Percentiles rank a stretch among this genome's conserved stretches.
Evolutionary conservation across 2,329 filamentous ascomycete species (phyloP).

Genomic region (Fusarium aywerte): DNA sequence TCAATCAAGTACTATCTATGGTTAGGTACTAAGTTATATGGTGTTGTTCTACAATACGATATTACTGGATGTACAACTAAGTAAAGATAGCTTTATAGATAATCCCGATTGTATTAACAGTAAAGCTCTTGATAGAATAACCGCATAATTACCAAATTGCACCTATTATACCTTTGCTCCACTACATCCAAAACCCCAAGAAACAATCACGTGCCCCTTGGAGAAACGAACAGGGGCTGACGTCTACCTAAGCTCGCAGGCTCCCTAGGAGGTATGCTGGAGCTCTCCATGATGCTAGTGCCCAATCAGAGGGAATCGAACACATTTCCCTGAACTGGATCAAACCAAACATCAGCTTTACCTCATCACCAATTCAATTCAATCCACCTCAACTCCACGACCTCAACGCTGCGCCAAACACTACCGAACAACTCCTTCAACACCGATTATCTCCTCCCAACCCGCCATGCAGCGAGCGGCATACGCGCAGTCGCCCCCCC

Average conservation of each 20-base stretch:
- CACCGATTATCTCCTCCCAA: not conserved
- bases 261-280: constrained; percentile 10
- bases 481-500: constrained; percentile 89
- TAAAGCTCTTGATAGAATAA: no score
- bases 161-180: not conserved
- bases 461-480: constrained; percentile 83
- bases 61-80: not conserved
- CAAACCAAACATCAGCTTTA: constrained; percentile 45
- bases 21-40: no score
- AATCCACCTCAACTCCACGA: constrained; percentile 11
- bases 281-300: constrained; percentile 43
- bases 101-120: no score
- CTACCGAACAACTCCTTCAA: not conserved
- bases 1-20: not conserved
- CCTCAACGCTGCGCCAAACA: not conserved
- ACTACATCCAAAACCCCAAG: constrained; percentile 9
- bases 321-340: constrained; percentile 48
- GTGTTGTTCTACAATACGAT: not conserved
- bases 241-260: constrained; percentile 8
- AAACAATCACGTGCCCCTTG: constrained; percentile 38
- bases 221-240: constrained; percentile 13
- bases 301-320: constrained; percentile 48
- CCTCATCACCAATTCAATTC: constrained; percentile 28
- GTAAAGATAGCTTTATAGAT: not conserved
- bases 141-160: not conserved